These are phyloP conservation scores for Globisporangium canariense DNA, from an alignment of 352 stramenopile genomes.

Conservation along the genomic window DNA sequence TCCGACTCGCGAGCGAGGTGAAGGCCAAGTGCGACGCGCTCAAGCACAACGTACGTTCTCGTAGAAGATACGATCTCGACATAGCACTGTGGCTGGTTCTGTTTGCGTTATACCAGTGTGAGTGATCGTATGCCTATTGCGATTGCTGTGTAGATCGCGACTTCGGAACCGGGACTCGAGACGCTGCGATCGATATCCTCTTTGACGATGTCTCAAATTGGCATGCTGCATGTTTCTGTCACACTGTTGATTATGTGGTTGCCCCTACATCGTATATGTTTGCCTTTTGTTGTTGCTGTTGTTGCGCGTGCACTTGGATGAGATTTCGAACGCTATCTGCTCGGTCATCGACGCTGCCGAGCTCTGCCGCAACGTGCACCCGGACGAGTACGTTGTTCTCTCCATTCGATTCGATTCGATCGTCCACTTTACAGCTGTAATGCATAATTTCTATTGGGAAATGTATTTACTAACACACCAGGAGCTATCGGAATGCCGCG, in stretches of 20 bases:
- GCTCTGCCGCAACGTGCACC: slow-evolving; percentile 93
- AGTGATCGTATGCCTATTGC: not conserved
- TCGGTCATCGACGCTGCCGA: slow-evolving; percentile 95
- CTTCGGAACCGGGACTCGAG: slow-evolving; percentile 47
- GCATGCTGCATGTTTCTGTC: not conserved
- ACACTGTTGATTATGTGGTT: slow-evolving; percentile 8
- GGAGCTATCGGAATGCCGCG: slow-evolving; percentile 78
- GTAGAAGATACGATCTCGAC: not conserved
- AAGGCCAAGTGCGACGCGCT: slow-evolving; percentile 56
- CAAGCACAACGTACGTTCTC: slow-evolving; percentile 42
- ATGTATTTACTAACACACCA: slow-evolving; percentile 7
- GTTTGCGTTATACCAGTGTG: slow-evolving; percentile 5
- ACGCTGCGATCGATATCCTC: slow-evolving; percentile 65
- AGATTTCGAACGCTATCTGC: slow-evolving; percentile 94
- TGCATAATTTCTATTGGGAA: not conserved
- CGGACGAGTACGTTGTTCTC: slow-evolving; percentile 53
- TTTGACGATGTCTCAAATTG: not conserved
- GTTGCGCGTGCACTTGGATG: slow-evolving; percentile 68
- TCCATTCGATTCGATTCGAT: not conserved
- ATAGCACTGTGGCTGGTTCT: not conserved
- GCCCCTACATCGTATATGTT: slow-evolving; percentile 3
- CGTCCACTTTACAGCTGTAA: not conserved
- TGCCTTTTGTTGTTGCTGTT: not conserved
- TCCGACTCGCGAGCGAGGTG: slow-evolving; percentile 46
- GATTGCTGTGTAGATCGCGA: slow-evolving; percentile 36